Evolutionary conservation across 371 early-diverging fungal genomes (phyloP).

Genomic region (Lichtheimia ornata): DNA sequence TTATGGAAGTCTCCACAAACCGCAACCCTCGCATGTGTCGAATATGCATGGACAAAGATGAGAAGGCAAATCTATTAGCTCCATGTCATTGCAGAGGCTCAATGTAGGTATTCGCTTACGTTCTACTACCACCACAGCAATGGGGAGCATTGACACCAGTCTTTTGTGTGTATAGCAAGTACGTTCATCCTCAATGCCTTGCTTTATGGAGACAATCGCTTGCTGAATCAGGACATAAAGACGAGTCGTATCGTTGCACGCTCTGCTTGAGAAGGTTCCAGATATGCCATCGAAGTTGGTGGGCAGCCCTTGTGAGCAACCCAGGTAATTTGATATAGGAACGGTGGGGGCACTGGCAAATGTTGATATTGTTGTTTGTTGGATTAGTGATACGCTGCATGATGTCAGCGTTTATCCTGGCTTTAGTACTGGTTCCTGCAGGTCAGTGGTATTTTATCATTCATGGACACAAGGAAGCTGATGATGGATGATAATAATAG

Average conservation of each 20-base stretch:
- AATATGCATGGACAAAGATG: constrained; percentile 57
- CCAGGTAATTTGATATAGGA: not conserved
- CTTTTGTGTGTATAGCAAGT: constrained; percentile 36
- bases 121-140: too few relatives aligned
- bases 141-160: too few relatives aligned
- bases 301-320: constrained; percentile 31
- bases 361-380: too few relatives aligned
- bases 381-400: too few relatives aligned
- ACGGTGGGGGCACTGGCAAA: too few relatives aligned
- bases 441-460: too few relatives aligned
- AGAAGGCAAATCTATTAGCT: constrained; percentile 44
- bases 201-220: constrained; percentile 52
- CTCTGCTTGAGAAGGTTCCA: constrained; percentile 32
- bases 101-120: constrained; percentile 28
- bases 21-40: constrained; percentile 35
- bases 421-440: too few relatives aligned
- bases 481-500: too few relatives aligned
- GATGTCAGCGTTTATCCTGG: too few relatives aligned
- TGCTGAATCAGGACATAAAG: constrained; percentile 25
- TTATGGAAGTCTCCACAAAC: not conserved
- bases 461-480: too few relatives aligned
- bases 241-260: constrained; percentile 39
- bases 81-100: constrained; percentile 64
- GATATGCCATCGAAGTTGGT: constrained; percentile 26
- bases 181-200: constrained; percentile 58